Evolutionary conservation across 1,284 basidiomycete species (phyloP).

Genomic region (Ceratobasidium sp.): DNA sequence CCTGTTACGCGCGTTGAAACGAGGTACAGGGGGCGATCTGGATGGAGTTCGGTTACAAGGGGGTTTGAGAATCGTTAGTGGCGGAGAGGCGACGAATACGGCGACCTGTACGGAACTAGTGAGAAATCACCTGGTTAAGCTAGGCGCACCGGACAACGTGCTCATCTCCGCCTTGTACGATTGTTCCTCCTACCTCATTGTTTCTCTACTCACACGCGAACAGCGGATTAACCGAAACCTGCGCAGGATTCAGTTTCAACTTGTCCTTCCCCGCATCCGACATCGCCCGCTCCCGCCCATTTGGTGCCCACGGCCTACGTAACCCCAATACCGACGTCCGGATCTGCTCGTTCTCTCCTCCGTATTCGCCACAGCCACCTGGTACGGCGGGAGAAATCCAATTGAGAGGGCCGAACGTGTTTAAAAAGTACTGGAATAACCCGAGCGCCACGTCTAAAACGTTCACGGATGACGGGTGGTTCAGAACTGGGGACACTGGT

Average conservation of each 20-base stretch:
- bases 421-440: slow-evolving; percentile 33
- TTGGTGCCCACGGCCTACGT: slow-evolving; percentile 8
- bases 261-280: slow-evolving; percentile 5
- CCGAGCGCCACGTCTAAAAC: background rate
- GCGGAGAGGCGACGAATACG: slow-evolving; percentile 2
- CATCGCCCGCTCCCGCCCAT: background rate
- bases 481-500: slow-evolving; percentile 10
- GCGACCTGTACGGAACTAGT: background rate
- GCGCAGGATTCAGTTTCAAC: slow-evolving; percentile 7
- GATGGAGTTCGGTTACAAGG: background rate
- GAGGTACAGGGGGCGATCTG: background rate
- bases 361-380: background rate
- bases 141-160: background rate
- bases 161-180: slow-evolving; percentile 9
- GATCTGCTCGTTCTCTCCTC: slow-evolving; percentile 5
- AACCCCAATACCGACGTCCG: slow-evolving; percentile 2
- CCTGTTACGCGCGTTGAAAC: slow-evolving; percentile 3
- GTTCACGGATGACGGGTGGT: slow-evolving; percentile 7
- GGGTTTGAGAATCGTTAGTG: slow-evolving; percentile 16
- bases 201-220: background rate
- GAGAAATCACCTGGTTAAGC: background rate
- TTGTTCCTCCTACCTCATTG: background rate
- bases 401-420: slow-evolving; percentile 2
- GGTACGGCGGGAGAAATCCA: slow-evolving; percentile 12
- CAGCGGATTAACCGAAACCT: slow-evolving; percentile 12